These are phyloP conservation scores for Iodosphaeria phyllophila DNA, from an alignment of 2,329 filamentous ascomycete species.

Conservation along the genomic window DNA sequence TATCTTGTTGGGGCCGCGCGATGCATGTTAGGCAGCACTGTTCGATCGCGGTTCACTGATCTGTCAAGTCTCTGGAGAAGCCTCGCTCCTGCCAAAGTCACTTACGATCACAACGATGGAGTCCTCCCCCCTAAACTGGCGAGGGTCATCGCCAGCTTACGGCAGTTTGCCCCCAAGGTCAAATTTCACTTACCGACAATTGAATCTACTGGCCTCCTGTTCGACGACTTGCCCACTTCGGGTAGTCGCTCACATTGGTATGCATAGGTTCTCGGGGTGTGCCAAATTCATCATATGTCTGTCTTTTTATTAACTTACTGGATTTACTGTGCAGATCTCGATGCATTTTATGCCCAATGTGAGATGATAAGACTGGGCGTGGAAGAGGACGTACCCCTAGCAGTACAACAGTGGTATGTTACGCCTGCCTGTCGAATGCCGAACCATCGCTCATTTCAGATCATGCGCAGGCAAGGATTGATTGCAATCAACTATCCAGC, in stretches of 20 bases:
- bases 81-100: too few relatives aligned
- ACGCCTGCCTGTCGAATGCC: too few relatives aligned
- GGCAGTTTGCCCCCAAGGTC: slow-evolving; percentile 1
- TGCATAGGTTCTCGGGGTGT: not conserved
- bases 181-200: slow-evolving; percentile 1
- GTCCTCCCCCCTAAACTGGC: not conserved
- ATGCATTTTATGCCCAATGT: slow-evolving; percentile 95
- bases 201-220: slow-evolving; percentile 1
- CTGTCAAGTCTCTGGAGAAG: too few relatives aligned
- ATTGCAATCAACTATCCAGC: slow-evolving; percentile 96
- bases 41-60: too few relatives aligned
- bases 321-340: slow-evolving; percentile 86
- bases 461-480: slow-evolving; percentile 49
- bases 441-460: too few relatives aligned
- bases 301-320: too few relatives aligned
- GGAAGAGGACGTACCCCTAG: slow-evolving; percentile 60
- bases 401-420: slow-evolving; percentile 73
- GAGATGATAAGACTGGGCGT: slow-evolving; percentile 75
- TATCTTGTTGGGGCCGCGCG: too few relatives aligned
- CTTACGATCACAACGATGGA: too few relatives aligned
- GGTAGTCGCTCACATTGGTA: slow-evolving; percentile 1
- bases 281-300: not conserved
- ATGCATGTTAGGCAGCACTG: too few relatives aligned
- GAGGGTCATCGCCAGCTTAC: slow-evolving; percentile 1
- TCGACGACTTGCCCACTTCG: slow-evolving; percentile 2